Evolutionary conservation across 2,329 filamentous ascomycete genomes (phyloP).

Genomic region (Sclerotinia spermophila): DNA sequence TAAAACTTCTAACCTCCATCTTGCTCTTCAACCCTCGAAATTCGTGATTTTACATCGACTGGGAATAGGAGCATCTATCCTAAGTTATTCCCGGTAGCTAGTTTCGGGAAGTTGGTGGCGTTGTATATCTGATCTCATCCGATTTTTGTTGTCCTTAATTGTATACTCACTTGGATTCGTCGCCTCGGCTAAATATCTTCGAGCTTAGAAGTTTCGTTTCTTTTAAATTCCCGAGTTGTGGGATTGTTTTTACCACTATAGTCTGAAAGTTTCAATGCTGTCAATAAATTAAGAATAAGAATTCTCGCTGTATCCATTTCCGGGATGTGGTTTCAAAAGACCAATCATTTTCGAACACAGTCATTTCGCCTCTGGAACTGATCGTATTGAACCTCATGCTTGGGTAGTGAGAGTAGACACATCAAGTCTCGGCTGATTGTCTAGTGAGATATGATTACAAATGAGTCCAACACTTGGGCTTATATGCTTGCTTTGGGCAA

Average conservation of each 20-base stretch:
- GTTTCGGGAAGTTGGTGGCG: neutral
- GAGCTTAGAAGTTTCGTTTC: neutral
- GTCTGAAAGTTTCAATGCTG: neutral
- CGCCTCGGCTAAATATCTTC: neutral
- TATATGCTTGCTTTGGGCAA: neutral
- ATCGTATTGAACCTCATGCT: neutral
- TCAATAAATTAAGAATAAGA: neutral
- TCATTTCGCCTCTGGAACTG: no score
- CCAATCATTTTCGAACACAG: no score
- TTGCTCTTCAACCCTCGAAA: neutral
- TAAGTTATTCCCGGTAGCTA: neutral
- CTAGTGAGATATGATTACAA: neutral
- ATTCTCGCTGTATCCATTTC: accelerated
- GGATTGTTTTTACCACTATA: no score
- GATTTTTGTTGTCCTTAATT: neutral
- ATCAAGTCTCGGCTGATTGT: neutral
- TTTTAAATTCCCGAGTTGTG: neutral
- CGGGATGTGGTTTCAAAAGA: no score
- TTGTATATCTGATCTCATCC: neutral
- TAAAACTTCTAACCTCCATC: neutral
- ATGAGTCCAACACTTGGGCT: neutral
- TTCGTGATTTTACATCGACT: neutral
- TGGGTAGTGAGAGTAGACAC: neutral
- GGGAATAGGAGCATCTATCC: neutral
- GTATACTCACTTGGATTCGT: neutral